phyloP scores from a whole-genome alignment of 225 moss, liverwort and hornwort genomes.

The Ulota crispa region DNA sequence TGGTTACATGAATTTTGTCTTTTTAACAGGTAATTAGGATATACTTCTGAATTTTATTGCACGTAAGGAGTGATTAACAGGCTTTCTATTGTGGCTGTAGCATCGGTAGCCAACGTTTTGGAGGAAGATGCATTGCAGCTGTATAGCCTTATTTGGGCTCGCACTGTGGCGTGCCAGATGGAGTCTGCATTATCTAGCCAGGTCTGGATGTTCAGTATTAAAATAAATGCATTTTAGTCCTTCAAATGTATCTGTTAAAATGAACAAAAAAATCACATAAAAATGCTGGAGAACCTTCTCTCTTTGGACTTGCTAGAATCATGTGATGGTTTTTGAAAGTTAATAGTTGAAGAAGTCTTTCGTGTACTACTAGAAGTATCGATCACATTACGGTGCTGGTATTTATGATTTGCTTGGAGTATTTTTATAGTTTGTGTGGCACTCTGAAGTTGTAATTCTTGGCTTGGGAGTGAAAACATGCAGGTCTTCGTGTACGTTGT shows the following conservation, averaged over 20 bases:
- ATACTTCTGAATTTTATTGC: neutral
- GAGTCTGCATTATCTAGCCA: conserved; percentile 65
- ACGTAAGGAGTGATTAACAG: conserved; percentile 11
- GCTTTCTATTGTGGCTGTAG: conserved; percentile 46
- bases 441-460: neutral
- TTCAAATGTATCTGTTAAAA: neutral
- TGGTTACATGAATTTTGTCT: neutral
- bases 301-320: conserved; percentile 4
- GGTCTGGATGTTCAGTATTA: conserved; percentile 38
- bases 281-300: neutral
- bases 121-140: conserved; percentile 90
- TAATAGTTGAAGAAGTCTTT: neutral
- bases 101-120: conserved; percentile 65
- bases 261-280: neutral
- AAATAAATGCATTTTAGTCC: neutral
- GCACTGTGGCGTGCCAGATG: conserved; percentile 84
- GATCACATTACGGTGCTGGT: neutral
- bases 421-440: conserved; percentile 8
- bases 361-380: neutral
- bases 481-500: conserved; percentile 75
- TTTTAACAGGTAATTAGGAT: neutral
- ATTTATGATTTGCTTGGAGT: neutral
- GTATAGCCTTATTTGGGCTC: conserved; percentile 87
- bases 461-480: conserved; percentile 23
- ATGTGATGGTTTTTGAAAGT: neutral